phyloP scores from a whole-genome alignment of 441 rosid genomes.

The Pelargonium fulgidum region DNA sequence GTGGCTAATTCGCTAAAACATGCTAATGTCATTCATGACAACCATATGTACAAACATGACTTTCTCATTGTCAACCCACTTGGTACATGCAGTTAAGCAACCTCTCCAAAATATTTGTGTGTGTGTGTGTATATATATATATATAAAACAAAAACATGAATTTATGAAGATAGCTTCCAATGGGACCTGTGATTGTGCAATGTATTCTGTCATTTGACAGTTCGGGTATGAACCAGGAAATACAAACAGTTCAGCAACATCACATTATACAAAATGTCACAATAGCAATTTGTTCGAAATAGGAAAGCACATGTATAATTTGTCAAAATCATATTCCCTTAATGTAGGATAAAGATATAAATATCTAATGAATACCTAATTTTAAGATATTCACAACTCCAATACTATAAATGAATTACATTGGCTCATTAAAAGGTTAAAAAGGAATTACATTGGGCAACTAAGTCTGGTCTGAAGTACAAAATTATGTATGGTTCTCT shows the following conservation, averaged over 20 bases:
- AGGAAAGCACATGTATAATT: too few relatives aligned
- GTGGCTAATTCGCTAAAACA: background rate
- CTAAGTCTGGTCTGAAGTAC: background rate
- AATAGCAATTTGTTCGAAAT: background rate
- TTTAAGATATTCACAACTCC: background rate
- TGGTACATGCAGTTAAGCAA: constrained; percentile 17
- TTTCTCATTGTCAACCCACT: constrained; percentile 32
- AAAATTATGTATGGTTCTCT: background rate
- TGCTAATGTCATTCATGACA: constrained; percentile 4
- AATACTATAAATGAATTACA: constrained; percentile 2
- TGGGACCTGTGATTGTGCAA: background rate
- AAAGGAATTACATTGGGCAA: background rate
- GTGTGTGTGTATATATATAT: too few relatives aligned
- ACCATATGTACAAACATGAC: constrained; percentile 20
- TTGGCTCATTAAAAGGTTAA: background rate
- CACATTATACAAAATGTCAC: too few relatives aligned
- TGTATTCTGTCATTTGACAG: background rate
- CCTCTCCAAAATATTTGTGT: background rate
- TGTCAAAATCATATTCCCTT: background rate
- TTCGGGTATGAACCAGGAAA: background rate
- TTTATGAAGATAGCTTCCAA: background rate
- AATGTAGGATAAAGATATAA: background rate
- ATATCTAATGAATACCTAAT: background rate
- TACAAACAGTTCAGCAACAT: too few relatives aligned
- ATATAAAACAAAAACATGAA: background rate